A percentile compares a stretch with the other conserved stretches of the same genome.
phyloP scores from a whole-genome alignment of 495 filamentous ascomycete genomes.

The Trichodelitschia bisporula region DNA sequence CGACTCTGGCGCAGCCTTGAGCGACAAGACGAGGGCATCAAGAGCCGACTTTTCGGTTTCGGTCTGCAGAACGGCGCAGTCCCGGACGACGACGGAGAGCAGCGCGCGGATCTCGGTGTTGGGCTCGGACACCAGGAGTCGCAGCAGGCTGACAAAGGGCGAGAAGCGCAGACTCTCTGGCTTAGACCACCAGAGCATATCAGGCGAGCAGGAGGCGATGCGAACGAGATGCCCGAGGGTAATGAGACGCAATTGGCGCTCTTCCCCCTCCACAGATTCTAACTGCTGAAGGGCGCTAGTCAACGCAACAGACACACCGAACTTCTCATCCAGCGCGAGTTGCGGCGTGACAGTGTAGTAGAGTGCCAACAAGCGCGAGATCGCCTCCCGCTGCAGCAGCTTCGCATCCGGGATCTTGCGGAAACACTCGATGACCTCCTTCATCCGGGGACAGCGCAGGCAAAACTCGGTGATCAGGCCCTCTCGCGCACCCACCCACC shows the following conservation, averaged over 20 bases:
- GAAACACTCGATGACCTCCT: conserved; percentile 47
- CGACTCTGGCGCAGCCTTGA: conserved; percentile 13
- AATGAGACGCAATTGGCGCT: conserved; percentile 27
- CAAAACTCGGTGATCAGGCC: conserved; percentile 51
- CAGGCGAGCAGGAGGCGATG: conserved; percentile 51
- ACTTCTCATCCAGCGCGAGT: conserved; percentile 53
- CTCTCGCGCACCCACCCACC: conserved; percentile 39
- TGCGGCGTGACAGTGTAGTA: conserved; percentile 69
- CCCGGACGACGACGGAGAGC: conserved; percentile 23
- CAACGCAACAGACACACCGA: conserved; percentile 62
- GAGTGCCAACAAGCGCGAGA: conserved; percentile 43
- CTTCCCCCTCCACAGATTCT: conserved; percentile 25
- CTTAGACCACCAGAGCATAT: conserved; percentile 63
- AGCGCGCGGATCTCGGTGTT: conserved; percentile 20
- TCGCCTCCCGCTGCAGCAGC: conserved; percentile 50
- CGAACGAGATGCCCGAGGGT: conserved; percentile 52
- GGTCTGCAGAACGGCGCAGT: conserved; percentile 24
- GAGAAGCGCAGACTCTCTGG: conserved; percentile 24
- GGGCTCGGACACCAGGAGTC: conserved; percentile 20
- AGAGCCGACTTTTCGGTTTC: conserved; percentile 20
- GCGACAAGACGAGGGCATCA: conserved; percentile 25
- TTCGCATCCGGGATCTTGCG: conserved; percentile 38
- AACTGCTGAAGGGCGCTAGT: conserved; percentile 32
- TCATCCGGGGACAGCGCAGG: conserved; percentile 51
- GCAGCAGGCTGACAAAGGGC: conserved; percentile 38